Percentiles rank a stretch among this genome's conserved stretches.
phyloP scores from a whole-genome alignment of 2,329 filamentous ascomycete species.

The Colletotrichum sp. region DNA sequence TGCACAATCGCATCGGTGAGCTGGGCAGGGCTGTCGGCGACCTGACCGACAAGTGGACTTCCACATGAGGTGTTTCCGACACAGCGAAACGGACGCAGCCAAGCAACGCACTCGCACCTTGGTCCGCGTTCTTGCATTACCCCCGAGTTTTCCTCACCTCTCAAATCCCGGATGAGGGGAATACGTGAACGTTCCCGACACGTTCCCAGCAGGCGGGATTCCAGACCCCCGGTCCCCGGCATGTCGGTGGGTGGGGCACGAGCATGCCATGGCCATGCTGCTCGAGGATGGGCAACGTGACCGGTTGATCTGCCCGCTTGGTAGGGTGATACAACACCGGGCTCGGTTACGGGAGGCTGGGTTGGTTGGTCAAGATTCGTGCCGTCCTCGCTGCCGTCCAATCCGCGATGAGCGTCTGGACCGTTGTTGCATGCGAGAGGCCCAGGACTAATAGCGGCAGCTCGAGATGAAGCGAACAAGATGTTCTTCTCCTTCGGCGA shows the following conservation, averaged over 20 bases:
- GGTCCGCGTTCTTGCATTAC: background rate
- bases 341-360: background rate
- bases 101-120: background rate
- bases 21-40: background rate
- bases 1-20: background rate
- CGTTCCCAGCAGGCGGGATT: background rate
- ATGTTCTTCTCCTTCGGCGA: background rate
- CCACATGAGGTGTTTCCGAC: background rate
- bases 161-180: background rate
- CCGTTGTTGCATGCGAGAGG: background rate
- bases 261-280: background rate
- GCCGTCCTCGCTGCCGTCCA: background rate
- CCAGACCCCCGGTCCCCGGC: constrained; percentile 6
- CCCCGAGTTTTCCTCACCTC: background rate
- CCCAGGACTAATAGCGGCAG: background rate
- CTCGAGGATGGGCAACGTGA: background rate
- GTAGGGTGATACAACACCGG: constrained; percentile 6
- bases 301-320: constrained; percentile 9
- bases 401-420: background rate
- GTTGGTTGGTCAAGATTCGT: background rate
- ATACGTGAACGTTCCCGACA: background rate
- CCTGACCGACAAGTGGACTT: constrained; percentile 10
- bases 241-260: background rate
- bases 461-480: background rate
- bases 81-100: background rate